Base-by-base conservation (phyloP, 2,329 filamentous ascomycete genomes). In the Xylaria hypoxylon region DNA sequence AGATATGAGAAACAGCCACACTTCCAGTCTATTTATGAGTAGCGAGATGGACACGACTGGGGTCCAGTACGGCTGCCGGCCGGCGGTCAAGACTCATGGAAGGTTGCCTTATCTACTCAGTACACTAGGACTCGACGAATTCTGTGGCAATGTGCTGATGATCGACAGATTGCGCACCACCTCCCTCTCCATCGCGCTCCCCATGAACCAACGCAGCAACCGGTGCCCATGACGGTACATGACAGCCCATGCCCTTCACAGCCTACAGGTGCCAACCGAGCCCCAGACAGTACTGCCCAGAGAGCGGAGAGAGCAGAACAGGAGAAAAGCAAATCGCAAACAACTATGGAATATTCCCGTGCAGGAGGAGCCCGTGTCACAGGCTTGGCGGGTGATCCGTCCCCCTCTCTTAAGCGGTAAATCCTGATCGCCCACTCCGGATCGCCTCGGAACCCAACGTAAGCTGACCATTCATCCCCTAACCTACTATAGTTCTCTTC, bases 341-440 rank as follows among this genome's bases (percentile, higher is more conserved):
- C 33, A n/a, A 40, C 4, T n/a, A 42, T 28, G 22, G 31, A 22
- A 40, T 22, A 24, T 53, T 26, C 62, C 53, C 55, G 55, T 59
- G 59, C 33, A 61, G 35, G 44, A 60, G 45, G 28, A 38, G 31
- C 50, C 61, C 58, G 62, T 44, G 53, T 59, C 33, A 65, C 40
- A 59, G 51, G 53, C 66, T 68, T 65, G 62, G 66, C 66, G 62
- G 53, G 22, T 51, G 62, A 59, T 40, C 58, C 51, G 50, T 52
- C 45, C 42, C 55, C 52, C 31, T 19, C 51, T 53, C 19, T 40
- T 44, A 52, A 64, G 56, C 56, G 55, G 55, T 15, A 57, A 58
- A 64, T 58, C 64, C 47, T 65, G 57, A 58, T 68, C 57, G 53
- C 45, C 19, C 45, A 59, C 62, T 40, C 62, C 59, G 62, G 52